phyloP scores from a whole-genome alignment of 2,329 filamentous ascomycete species.

The Reticulascus tulasneorum region DNA sequence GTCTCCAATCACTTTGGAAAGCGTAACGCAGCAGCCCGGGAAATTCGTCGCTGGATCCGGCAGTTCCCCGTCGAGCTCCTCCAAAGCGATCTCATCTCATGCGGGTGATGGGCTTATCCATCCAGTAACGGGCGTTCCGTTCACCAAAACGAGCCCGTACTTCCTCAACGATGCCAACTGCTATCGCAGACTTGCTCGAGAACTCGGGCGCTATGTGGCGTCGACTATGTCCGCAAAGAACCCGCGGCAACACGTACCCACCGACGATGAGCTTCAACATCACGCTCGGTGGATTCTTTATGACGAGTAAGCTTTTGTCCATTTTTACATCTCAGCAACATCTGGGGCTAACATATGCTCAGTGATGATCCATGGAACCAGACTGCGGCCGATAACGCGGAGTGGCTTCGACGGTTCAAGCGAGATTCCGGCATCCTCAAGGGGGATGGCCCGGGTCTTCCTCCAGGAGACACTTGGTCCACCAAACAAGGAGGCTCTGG shows the following conservation, averaged over 20 bases:
- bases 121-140: too few relatives aligned
- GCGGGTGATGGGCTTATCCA: neutral
- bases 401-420: constrained; percentile 63
- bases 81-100: too few relatives aligned
- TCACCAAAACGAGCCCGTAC: constrained; percentile 26
- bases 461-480: constrained; percentile 38
- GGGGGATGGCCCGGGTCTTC: constrained; percentile 48
- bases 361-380: constrained; percentile 63
- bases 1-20: too few relatives aligned
- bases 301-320: constrained; percentile 46
- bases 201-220: constrained; percentile 49
- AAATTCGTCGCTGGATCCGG: too few relatives aligned
- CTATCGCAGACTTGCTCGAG: constrained; percentile 51
- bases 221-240: constrained; percentile 56
- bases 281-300: constrained; percentile 61
- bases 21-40: too few relatives aligned
- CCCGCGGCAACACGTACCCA: constrained; percentile 54
- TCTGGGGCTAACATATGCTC: constrained; percentile 14
- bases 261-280: constrained; percentile 59
- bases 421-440: constrained; percentile 49
- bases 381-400: constrained; percentile 58
- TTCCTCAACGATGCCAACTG: constrained; percentile 61
- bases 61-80: too few relatives aligned
- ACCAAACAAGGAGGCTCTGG: constrained; percentile 48
- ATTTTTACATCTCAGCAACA: neutral